phyloP scores from a whole-genome alignment of 768 basidiomycete genomes.

The Suillus occidentalis region DNA sequence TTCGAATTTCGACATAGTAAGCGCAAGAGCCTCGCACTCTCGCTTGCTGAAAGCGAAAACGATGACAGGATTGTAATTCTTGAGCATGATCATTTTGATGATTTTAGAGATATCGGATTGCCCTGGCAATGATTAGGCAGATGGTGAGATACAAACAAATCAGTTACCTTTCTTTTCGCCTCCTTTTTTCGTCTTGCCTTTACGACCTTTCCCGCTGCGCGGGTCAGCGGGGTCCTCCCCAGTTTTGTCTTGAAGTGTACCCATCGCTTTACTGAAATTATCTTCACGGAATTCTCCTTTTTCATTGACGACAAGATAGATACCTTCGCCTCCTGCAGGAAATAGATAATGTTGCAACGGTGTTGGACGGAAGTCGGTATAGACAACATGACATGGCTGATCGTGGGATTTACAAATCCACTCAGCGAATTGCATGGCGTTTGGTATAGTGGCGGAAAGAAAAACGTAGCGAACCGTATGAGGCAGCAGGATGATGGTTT shows the following conservation, averaged over 20 bases:
- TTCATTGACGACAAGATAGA: slow-evolving; percentile 98
- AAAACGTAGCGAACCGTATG: slow-evolving; percentile 97
- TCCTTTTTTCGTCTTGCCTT: slow-evolving; percentile 94
- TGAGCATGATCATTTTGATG: slow-evolving; percentile 96
- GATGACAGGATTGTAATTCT: slow-evolving; percentile 97
- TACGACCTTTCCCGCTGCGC: slow-evolving; percentile 78
- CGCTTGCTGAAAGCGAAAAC: slow-evolving; percentile 98
- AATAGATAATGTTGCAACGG: slow-evolving; percentile 98
- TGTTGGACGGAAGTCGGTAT: slow-evolving; percentile 98
- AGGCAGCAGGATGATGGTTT: slow-evolving; percentile 95
- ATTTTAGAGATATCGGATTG: slow-evolving; percentile 96
- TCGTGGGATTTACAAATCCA: slow-evolving; percentile 98
- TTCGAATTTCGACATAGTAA: slow-evolving; percentile 92
- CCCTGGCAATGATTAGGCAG: slow-evolving; percentile 43
- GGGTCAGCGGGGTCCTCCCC: slow-evolving; percentile 95
- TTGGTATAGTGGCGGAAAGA: slow-evolving; percentile 97
- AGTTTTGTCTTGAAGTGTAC: slow-evolving; percentile 75
- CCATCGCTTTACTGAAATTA: slow-evolving; percentile 98
- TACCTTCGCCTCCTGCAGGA: slow-evolving; percentile 94
- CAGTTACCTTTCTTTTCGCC: slow-evolving; percentile 80
- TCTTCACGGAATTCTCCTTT: slow-evolving; percentile 97
- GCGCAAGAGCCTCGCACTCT: slow-evolving; percentile 92
- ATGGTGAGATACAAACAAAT: not conserved
- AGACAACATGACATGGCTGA: slow-evolving; percentile 98
- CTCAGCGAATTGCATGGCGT: slow-evolving; percentile 99